Base-by-base conservation (phyloP, 176 grass and related monocot genomes). In the Oryza longistaminata region DNA sequence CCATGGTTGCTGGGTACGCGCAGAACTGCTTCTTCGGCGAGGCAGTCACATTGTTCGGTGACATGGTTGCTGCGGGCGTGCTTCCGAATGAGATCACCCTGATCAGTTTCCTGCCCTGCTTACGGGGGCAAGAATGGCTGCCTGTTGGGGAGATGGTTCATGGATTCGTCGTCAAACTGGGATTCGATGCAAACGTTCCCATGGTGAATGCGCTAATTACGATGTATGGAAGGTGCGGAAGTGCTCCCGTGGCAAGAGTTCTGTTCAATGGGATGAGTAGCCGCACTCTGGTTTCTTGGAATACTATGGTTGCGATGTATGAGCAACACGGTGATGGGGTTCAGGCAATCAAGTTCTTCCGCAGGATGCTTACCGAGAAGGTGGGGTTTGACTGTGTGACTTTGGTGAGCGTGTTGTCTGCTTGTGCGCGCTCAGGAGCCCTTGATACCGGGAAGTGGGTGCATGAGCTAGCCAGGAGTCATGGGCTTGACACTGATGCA, bases 231-330 rank as follows among this genome's bases (percentile, higher is more conserved):
- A 98, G 88, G 53, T 95, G 95, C 7, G 49, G 87, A 11, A 87
- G 61, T 66, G 33, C 81, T 21, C 11, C 44, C 1, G 42, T 87
- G 26, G 93, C 95, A 10, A 29, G 77, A 13, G 89, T 46, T 45
- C 9, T 98, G 73, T 92, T 98, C 42, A 60, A 95, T 68, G 80
- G 77, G 45, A 93, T 95, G 89, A 45, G n/a, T 0, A 21, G 11
- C 0, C 91, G 83, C 26, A 88, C 64, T 26, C 85, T 92, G 48
- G 87, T 88, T 82, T 93, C 93, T 12, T 98, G 95, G 95, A 98
- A 92, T 86, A 92, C 95, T 0, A 98, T 98, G 95, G 85, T 98
- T 64, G 91, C 95, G 15, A 85, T 90, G 76, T 88, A 93, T 82
- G 91, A 98, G 55, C 93, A 95, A 64, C 68, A 76, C 2, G 80